phyloP scores from a whole-genome alignment of 768 basidiomycete species.

The Leccinum rimulosum region DNA sequence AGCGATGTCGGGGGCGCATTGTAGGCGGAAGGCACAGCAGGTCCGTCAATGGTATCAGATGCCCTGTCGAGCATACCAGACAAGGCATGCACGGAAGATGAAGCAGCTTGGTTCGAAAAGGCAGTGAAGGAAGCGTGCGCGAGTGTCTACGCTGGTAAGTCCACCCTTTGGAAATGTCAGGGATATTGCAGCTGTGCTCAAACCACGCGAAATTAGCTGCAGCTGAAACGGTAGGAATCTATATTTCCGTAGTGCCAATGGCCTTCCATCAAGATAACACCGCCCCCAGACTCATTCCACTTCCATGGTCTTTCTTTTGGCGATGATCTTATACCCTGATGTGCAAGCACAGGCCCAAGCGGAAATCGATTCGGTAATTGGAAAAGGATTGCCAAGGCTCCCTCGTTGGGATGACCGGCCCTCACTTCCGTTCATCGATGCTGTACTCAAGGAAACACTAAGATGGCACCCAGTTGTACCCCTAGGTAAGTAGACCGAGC shows the following conservation, averaged over 20 bases:
- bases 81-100: slow-evolving; percentile 3
- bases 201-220: slow-evolving; percentile 13
- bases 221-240: slow-evolving; percentile 21
- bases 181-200: background rate
- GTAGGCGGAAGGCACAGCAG: slow-evolving; percentile 18
- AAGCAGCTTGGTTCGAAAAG: slow-evolving; percentile 14
- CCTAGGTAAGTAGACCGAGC: too few species aligned
- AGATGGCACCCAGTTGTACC: slow-evolving; percentile 27
- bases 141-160: slow-evolving; percentile 19
- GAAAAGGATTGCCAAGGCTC: slow-evolving; percentile 18
- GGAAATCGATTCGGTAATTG: slow-evolving; percentile 19
- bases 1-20: too few species aligned
- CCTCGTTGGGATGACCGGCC: slow-evolving; percentile 19
- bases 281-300: slow-evolving; percentile 19
- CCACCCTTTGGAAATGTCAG: background rate
- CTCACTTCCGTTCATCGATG: slow-evolving; percentile 23
- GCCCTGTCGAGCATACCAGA: slow-evolving; percentile 14
- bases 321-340: slow-evolving; percentile 26
- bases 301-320: slow-evolving; percentile 21
- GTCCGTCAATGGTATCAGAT: slow-evolving; percentile 25
- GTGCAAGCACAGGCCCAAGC: slow-evolving; percentile 20
- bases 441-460: slow-evolving; percentile 22
- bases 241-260: background rate
- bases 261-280: slow-evolving; percentile 7
- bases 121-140: slow-evolving; percentile 25